Evolutionary conservation across 352 stramenopile species (phyloP).

Genomic region (Phytophthora pisi): DNA sequence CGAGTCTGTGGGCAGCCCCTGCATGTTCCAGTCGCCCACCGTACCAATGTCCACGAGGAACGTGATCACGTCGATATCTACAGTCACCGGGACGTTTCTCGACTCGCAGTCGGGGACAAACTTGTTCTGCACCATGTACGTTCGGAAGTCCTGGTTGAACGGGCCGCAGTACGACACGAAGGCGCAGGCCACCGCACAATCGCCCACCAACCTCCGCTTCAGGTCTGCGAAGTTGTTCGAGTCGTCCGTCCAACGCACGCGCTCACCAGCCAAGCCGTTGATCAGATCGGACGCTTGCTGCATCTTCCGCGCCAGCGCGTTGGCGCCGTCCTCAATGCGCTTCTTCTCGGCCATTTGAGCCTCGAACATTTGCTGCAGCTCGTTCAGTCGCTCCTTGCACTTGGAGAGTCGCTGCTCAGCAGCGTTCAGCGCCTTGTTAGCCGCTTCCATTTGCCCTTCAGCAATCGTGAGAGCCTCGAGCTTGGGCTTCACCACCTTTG

Average conservation of each 20-base stretch:
- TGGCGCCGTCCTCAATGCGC: conserved; percentile 96
- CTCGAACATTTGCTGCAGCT: conserved; percentile 97
- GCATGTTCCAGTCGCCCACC: conserved; percentile 98
- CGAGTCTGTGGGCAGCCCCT: conserved; percentile 96
- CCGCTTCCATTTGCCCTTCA: conserved; percentile 96
- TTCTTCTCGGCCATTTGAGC: conserved; percentile 98
- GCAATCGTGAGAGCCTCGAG: conserved; percentile 96
- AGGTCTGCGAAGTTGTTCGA: conserved; percentile 97
- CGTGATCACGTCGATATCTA: conserved; percentile 96
- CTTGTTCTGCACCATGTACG: conserved; percentile 97
- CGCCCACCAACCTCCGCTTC: conserved; percentile 95
- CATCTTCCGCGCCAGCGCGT: conserved; percentile 96
- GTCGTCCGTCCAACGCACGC: conserved; percentile 97
- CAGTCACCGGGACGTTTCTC: conserved; percentile 93
- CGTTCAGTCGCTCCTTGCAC: conserved; percentile 94
- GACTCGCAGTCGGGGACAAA: conserved; percentile 94
- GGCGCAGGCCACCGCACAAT: conserved; percentile 96
- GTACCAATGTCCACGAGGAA: conserved; percentile 98
- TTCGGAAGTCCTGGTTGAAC: conserved; percentile 98
- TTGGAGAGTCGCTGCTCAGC: conserved; percentile 93
- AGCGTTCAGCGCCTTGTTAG: conserved; percentile 95
- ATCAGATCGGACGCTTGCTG: conserved; percentile 97
- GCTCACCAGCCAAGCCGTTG: conserved; percentile 95
- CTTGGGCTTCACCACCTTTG: conserved; percentile 99
- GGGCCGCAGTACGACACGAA: conserved; percentile 98